Evolutionary conservation across 345 rosid genomes (phyloP).

Genomic region (Brassica rapa): DNA sequence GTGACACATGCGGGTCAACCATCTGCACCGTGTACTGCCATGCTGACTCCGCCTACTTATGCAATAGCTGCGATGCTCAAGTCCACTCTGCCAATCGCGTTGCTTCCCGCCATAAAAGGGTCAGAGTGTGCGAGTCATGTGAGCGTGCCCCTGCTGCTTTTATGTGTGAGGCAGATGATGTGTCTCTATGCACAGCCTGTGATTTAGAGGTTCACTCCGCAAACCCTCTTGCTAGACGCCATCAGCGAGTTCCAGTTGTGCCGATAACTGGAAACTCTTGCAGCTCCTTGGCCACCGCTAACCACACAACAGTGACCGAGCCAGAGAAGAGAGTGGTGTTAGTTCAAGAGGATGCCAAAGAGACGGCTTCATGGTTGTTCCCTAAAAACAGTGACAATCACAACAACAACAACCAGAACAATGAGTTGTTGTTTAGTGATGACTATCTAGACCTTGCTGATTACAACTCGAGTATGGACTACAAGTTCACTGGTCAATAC

Average conservation of each 20-base stretch:
- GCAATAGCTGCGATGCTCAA: constrained; percentile 68
- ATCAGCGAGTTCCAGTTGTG: constrained; percentile 73
- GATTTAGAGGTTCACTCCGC: constrained; percentile 89
- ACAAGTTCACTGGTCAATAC: constrained; percentile 49
- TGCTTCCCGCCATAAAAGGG: constrained; percentile 94
- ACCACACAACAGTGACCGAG: constrained; percentile 22
- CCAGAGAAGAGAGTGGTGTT: constrained; percentile 40
- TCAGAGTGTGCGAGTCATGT: constrained; percentile 76
- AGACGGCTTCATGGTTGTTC: constrained; percentile 74
- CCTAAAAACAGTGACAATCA: constrained; percentile 36
- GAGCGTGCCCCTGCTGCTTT: constrained; percentile 86
- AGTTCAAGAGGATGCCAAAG: constrained; percentile 58
- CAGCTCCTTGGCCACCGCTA: constrained; percentile 31
- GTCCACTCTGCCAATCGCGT: constrained; percentile 78
- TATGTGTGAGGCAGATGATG: constrained; percentile 87
- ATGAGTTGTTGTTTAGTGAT: constrained; percentile 51
- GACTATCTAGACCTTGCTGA: constrained; percentile 72
- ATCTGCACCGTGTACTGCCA: constrained; percentile 88
- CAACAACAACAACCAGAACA: constrained; percentile 31
- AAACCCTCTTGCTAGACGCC: constrained; percentile 91
- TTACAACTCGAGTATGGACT: constrained; percentile 56
- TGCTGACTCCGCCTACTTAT: constrained; percentile 83
- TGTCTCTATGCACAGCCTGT: constrained; percentile 75
- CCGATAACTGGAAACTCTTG: constrained; percentile 54
- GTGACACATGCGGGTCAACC: constrained; percentile 72